Evolutionary conservation across 2,329 filamentous ascomycete genomes (phyloP), one percentile per base, ranked within the genome.

Genomic region (Neofusicoccum sp.): DNA sequence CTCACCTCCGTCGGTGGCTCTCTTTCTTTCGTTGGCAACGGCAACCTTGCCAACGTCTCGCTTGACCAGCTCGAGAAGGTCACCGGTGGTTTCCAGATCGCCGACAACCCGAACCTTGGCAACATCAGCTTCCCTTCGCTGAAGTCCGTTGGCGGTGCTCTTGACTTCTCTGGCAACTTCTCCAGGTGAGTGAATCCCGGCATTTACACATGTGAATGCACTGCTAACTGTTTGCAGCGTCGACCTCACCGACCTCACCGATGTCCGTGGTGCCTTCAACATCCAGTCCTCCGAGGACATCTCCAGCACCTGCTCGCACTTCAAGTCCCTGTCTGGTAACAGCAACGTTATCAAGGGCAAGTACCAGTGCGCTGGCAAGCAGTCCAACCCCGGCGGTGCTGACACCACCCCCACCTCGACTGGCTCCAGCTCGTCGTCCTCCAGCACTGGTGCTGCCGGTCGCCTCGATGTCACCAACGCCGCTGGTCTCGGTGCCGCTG

Each of bases 141-240:
- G 30, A 72, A 84, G 71, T 84, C 80, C 60, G 85, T 97, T 62
- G 84, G 68, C 65, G 93, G 93, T 79, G 91, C 91, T 69, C 82
- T 98, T 71, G 88, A 91, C 75, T 86, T 96, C 75, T 87, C 87
- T 69, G 95, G 95, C 70, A 89, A 86, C 80, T 96, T 97, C 77
- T 83, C 86, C 65, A 81, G 84, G 91, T 96, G 83, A 82, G 90
- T 85, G 16, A 11, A 56, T 40, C 3, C 5, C 6, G 40, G 9
- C 6, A 30, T 38, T 33, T 4, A 31, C 36, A 62, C 1, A 1
- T 8, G n/a, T 6, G 30, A 16, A n/a, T n/a, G 26, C 9, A 7
- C 8, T 30, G 33, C 74, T 78, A 68, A 80, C 70, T 12, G 6
- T 24, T 40, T 59, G 1, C 68, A 96, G 91, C 63, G 86, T 95